phyloP scores from a whole-genome alignment of 805 yeast genomes.

The Candida ascalaphidarum region DNA sequence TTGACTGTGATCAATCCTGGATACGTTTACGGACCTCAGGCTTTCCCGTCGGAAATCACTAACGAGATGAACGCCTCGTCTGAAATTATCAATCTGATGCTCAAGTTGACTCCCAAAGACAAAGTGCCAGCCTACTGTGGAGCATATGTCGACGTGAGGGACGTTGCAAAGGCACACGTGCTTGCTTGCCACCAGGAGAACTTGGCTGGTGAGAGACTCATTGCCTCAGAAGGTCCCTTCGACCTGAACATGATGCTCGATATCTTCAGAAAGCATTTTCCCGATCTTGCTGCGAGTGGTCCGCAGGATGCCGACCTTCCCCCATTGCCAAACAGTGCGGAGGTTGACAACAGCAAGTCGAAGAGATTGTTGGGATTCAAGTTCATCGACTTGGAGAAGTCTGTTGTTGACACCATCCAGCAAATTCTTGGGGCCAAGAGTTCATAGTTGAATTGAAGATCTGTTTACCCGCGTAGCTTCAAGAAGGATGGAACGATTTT shows the following conservation, averaged over 20 bases:
- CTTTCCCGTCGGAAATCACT: conserved; percentile 10
- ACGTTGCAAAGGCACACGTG: conserved; percentile 8
- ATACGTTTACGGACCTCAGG: conserved; percentile 12
- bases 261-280: not conserved
- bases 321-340: too few species aligned
- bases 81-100: conserved; percentile 7
- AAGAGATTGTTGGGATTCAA: conserved; percentile 12
- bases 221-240: conserved; percentile 1
- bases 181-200: conserved; percentile 2
- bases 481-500: too few species aligned
- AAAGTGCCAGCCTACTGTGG: conserved; percentile 7
- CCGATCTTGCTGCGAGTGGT: too few species aligned
- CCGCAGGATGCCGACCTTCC: too few species aligned
- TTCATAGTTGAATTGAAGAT: too few species aligned
- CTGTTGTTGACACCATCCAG: conserved; percentile 15
- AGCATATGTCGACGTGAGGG: conserved; percentile 10
- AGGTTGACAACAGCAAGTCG: conserved; percentile 10
- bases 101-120: conserved; percentile 4
- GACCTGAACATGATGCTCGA: conserved; percentile 1
- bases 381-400: conserved; percentile 12
- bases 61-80: conserved; percentile 12
- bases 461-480: too few species aligned
- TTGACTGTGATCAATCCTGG: conserved; percentile 11
- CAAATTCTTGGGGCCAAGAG: too few species aligned
- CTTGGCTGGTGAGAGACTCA: conserved; percentile 1